Base-by-base conservation (phyloP, 805 yeast genomes). In the Ogataea saltuana region DNA sequence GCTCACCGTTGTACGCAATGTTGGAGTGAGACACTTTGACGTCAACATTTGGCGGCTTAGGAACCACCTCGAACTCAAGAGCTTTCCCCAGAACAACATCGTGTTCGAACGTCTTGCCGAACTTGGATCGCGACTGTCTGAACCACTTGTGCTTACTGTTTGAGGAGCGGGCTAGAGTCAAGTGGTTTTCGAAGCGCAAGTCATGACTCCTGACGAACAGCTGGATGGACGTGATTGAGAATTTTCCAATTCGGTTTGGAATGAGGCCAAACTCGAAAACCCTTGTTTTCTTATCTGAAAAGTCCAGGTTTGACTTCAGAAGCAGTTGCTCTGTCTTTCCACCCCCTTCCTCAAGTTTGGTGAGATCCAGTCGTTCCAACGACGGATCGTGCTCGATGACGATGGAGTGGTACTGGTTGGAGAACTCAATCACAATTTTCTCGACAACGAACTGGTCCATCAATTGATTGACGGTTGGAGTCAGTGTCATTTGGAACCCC, bases 11-110 rank as follows among this genome's bases (percentile, higher is more conserved):
- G 33, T 59, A 58, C 1, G 62, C 67, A 32, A 46, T 43, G 6
- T 63, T 60, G 0, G 58, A 39, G 16, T 58, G 48, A 1, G 48
- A 50, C 6, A 69, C 40, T 0, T 34, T 33, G 4, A 67, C 53
- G 15, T 50, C 56, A 0, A 67, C 57, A 3, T 63, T 53, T 5
- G 78, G 78, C 3, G 63, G 53, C 37, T 70, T 63, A 12, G 78
- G 76, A 6, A 69, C 51, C 3, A 70, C 59, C 27, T 64, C 64
- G 44, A 61, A 58, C 17, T 41, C 49, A 17, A 35, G 33, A 32
- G 45, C 46, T 4, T 35, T 20, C 2, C 55, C 51, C 2, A 29
- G 21, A 15, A 57, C 46, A 4, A 51, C 46, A 6, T 52, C 52
- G 33, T 35, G 45, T 4, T 48, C 52, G 23, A 44, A 46, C n/a